Evolutionary conservation across 2,329 filamentous ascomycete genomes (phyloP), one percentile per base, ranked within the genome.

Genomic region (Colletotrichum euphorbiae): DNA sequence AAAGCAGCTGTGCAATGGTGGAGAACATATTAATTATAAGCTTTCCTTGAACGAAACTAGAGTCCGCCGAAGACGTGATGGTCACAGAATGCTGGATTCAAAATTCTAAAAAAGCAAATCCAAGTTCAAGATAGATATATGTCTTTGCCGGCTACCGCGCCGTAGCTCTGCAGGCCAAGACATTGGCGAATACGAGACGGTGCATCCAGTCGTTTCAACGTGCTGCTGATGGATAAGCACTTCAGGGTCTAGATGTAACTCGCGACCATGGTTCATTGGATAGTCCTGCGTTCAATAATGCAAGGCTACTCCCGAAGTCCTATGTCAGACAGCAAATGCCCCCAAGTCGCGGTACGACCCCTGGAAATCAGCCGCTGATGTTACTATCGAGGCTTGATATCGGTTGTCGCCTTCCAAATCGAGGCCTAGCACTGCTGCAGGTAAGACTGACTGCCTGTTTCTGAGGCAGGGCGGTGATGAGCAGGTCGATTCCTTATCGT

Each of bases 151-250:
- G 42, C 38, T 36, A 21, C 33, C n/a, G 31, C 42, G 52, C 54
- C 59, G 15, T 19, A 42, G 36, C 5, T 12, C 8, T 51, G 46
- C 60, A 36, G n/a, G 52, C 65, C 60, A 64, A 68, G 60, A 58
- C 21, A 64, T 52, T 64, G 38, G 57, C 52, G 60, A 68, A 64
- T 68, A 68, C 65, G 65, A 64, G 60, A 64, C 33, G 28, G 45
- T 48, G 65, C 45, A 24, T 24, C 17, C 12, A 19, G 3, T 43
- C 40, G 60, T 64, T 58, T 60, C 43, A 68, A 58, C 40, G 46
- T 15, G 46, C 15, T 6, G 60, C 60, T 58, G 60, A 57, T 38
- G 24, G 48, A 19, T 13, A 19, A 8, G 6, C n/a, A 3, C 36
- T 43, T 24, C 38, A n/a, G 24, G 40, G 48, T 31, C 28, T 43